phyloP scores from a whole-genome alignment of 306 rosid genomes.

The Acacia melanoxylon region DNA sequence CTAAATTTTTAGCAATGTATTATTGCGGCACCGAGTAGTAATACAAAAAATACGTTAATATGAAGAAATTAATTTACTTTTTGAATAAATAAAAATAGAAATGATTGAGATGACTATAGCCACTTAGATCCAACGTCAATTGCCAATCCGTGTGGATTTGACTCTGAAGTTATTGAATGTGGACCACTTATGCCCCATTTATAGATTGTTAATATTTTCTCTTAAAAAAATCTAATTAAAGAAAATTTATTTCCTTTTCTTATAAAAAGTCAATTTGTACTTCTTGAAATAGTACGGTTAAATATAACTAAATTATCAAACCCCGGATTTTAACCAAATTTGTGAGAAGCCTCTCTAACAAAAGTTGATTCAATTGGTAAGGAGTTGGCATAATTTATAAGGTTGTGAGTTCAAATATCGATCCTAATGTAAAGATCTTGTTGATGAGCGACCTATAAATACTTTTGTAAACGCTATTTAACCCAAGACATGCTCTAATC shows the following conservation, averaged over 20 bases:
- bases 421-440: too few relatives aligned
- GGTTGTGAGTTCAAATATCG: too few relatives aligned
- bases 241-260: neutral
- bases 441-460: rapidly evolving
- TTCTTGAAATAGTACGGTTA: neutral
- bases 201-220: neutral
- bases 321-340: too few relatives aligned
- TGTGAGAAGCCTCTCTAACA: too few relatives aligned
- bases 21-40: too few relatives aligned
- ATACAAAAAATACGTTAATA: neutral
- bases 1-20: neutral
- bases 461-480: too few relatives aligned
- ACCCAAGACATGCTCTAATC: too few relatives aligned
- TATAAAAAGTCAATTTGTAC: neutral
- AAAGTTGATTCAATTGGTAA: too few relatives aligned
- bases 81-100: neutral
- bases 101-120: neutral
- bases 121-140: neutral
- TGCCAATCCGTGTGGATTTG: neutral
- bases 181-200: neutral
- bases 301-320: too few relatives aligned
- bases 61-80: neutral
- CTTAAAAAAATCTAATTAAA: neutral
- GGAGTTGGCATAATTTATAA: too few relatives aligned
- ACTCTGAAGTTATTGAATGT: neutral